Percentiles rank a stretch among this genome's conserved stretches.
These are phyloP conservation scores for Deinandra increscens DNA, from an alignment of 129 eudicot genomes.

Conservation along the genomic window DNA sequence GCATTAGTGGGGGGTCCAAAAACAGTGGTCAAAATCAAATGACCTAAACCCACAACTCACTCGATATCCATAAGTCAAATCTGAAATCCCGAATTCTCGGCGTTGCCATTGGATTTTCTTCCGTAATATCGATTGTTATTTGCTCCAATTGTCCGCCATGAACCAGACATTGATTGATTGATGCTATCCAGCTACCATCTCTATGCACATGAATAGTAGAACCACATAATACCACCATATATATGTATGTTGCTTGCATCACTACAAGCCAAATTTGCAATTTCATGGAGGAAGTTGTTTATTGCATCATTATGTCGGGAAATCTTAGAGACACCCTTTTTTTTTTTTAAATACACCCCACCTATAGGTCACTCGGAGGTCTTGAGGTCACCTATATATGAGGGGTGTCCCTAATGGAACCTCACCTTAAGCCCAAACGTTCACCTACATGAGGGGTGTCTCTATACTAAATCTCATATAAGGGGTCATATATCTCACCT, in stretches of 20 bases:
- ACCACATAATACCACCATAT: too few species aligned
- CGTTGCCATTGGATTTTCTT: constrained; percentile 24
- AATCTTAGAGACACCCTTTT: too few species aligned
- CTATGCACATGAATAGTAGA: constrained; percentile 2
- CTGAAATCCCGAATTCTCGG: constrained; percentile 16
- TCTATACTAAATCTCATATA: too few species aligned
- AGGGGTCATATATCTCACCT: too few species aligned
- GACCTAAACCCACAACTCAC: background rate
- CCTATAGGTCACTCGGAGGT: too few species aligned
- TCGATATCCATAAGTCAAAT: constrained; percentile 26
- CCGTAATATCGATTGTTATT: background rate
- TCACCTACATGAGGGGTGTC: too few species aligned
- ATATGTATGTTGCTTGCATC: constrained; percentile 15
- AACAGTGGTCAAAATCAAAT: background rate
- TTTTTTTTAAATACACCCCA: too few species aligned
- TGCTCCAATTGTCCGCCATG: constrained; percentile 29
- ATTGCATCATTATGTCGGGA: too few species aligned
- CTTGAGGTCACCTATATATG: too few species aligned
- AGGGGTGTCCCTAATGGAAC: too few species aligned
- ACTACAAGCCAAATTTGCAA: constrained; percentile 1
- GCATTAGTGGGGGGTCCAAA: constrained; percentile 11
- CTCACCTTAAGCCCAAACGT: too few species aligned
- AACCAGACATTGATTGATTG: constrained; percentile 24
- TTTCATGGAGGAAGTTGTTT: too few species aligned
- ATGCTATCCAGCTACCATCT: background rate